Base-by-base conservation (phyloP, 257 asterid species). In the Nemophila menziesii region DNA sequence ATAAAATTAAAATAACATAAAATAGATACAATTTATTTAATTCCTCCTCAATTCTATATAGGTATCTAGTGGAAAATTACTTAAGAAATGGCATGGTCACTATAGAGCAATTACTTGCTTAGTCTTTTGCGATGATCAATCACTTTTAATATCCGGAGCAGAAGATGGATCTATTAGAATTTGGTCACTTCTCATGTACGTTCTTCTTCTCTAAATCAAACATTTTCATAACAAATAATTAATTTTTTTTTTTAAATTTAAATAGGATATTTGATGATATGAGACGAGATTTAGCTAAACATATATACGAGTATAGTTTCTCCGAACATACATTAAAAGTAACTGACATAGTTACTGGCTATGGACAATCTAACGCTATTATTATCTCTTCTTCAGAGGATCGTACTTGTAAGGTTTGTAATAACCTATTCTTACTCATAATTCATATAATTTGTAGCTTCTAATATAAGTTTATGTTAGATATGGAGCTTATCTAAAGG, bases 101-200 rank as follows among this genome's bases (percentile, higher is more conserved):
- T 81, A 74, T 51, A 60, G 93, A 74, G 92, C 73, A 15, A 77
- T 90, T 49, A 81, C 75, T 22, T 77, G 84, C 78, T 61, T 85
- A 75, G 56, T 64, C 8, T 85, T 90, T 63, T 70, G 73, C 43
- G 92, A 85, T 45, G 96, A 90, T 57, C 86, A 85, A 48, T 90
- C 93, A 27, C 92, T 90, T 55, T 54, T 90, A 70, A 68, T 86
- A 33, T 90, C 93, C 9, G 95, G 96, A 59, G 60, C 96, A 0
- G 96, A 82, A 53, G 99, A 90, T 68, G 99, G 96, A 54, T 65
- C 70, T 49, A 75, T 90, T 71, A 81, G 93, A n/a, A 93, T 90
- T 60, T 90, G 96, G 99, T 82, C 99, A 5, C 81, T 82, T 54
- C 71, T 85, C 66, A 63, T 71, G 99, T 85, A 79, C 13, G 16